Evolutionary conservation across 2,329 filamentous ascomycete species (phyloP), one percentile per base, ranked within the genome.

Genomic region (Pestalotiopsis sp.): DNA sequence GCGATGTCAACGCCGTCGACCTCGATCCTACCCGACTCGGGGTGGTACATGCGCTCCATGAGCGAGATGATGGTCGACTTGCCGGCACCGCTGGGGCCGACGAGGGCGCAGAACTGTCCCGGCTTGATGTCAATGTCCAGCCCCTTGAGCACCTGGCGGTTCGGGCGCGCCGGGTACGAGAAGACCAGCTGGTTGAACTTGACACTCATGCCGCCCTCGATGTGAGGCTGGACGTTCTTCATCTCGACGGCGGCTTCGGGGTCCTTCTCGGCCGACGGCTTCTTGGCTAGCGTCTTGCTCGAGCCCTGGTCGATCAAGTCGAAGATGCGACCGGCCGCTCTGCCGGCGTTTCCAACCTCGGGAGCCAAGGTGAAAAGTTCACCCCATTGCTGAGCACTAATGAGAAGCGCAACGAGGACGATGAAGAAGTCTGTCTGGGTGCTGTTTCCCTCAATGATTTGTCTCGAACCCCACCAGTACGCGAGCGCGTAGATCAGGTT

Each of bases 401-500:
- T 88, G 1, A 94, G 84, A 72, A 94, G 86, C 4, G 91, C 85
- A 5, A 92, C 84, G 3, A 93, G 83, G 7, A 94, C 90, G 72
- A 92, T 91, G 76, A 94, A 89, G 80, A 94, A 94, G n/a, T 91
- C 86, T 39, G 89, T 87, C 57, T 86, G 86, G 2, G 80, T 83
- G 71, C 91, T 91, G 67, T 87, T 81, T 4, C 91, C 91, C 56
- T 85, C 83, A 64, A 89, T 85, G 68, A 94, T 92, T 70, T 89
- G 88, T 72, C 88, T 90, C 0, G 91, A 86, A 3, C 92, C 92
- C 91, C 92, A 94, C 91, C 91, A 94, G 78, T 93, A 94, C 0
- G 91, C 90, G 66, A 94, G 86, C 0, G 91, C 90, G 73, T 94
- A 92, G 30, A 93, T 87, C 64, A 92, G 83, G 73, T 91, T 91